Evolutionary conservation across 257 asterid species (phyloP).

Genomic region (Przewalskia tangutica): DNA sequence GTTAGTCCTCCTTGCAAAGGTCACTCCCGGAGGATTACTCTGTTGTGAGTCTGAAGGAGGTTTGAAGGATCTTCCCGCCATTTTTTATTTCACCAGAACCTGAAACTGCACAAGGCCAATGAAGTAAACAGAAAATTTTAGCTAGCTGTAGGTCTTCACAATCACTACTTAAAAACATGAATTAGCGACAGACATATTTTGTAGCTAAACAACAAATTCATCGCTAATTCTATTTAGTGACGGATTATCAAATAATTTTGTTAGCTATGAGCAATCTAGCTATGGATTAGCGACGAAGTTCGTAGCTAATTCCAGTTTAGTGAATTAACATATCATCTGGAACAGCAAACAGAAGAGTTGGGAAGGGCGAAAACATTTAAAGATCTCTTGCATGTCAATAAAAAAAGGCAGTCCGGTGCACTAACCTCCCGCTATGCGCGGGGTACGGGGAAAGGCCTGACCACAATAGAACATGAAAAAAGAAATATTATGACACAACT

Average conservation of each 20-base stretch:
- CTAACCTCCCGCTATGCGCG: too few species aligned
- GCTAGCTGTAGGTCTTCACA: neutral
- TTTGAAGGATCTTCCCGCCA: conserved; percentile 66
- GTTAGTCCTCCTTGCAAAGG: conserved; percentile 62
- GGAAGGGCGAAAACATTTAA: neutral
- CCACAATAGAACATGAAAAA: neutral
- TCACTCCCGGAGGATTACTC: conserved; percentile 44
- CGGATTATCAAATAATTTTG: too few species aligned
- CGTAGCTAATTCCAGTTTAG: too few species aligned
- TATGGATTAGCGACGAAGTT: too few species aligned
- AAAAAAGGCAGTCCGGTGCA: too few species aligned
- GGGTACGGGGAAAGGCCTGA: too few species aligned
- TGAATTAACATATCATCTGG: neutral
- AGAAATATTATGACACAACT: neutral
- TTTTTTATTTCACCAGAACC: conserved; percentile 23
- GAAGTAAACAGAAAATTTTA: conserved; percentile 3
- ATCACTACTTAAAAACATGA: too few species aligned
- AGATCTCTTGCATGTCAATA: too few species aligned
- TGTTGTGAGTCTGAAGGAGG: conserved; percentile 27
- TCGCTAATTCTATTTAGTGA: too few species aligned
- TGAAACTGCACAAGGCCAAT: conserved; percentile 24
- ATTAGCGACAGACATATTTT: too few species aligned
- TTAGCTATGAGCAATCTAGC: too few species aligned
- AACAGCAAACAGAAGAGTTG: neutral
- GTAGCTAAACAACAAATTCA: too few species aligned